Evolutionary conservation across 306 rosid species (phyloP), one percentile per base, ranked within the genome.

Genomic region (Cicer judaicum): DNA sequence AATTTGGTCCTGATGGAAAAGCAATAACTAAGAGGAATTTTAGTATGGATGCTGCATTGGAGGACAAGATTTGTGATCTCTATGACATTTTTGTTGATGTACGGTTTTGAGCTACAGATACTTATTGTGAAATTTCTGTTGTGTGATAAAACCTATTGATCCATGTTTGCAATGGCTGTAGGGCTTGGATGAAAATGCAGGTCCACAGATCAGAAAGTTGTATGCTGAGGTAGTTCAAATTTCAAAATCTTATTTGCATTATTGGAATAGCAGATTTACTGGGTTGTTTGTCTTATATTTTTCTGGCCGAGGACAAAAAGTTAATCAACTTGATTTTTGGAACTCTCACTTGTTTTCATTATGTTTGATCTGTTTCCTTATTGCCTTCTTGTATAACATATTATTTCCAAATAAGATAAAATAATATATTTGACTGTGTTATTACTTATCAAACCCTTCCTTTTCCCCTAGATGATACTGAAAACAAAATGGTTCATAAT

Each of bases 31-130:
- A 85, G 82, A 83, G 73, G 73, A 90, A 84, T 85, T 82, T 88
- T 82, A 80, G 78, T 50, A 90, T 95, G 96, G 98, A 90, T 64
- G 79, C 91, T 75, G 79, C 87, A 46, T 46, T 95, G 89, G 98
- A 95, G 88, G 99, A 95, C 78, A 95, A 86, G 86, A 92, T 95
- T 82, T 95, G 99, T 92, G 99, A 95, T 79, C 98, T 95, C 72
- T 95, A 95, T 72, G 98, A 95, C 83, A 91, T 92, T 84, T 95
- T 86, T 84, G 97, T 88, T 80, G 99, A 95, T 84, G 99, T 95
- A 90, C 57, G 65, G 60, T 79, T 70, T 66, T 78, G 66, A 61
- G 42, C 71, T 80, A 74, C 75, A 79, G 52, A 74, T 60, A 70
- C 75, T 72, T n/a, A n/a, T 38, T 73, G 13, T 64, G 49, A 54